Percentiles rank a stretch among this genome's conserved stretches.
Evolutionary conservation across 495 filamentous ascomycete genomes (phyloP).

Genomic region (Tetracladium setigerum): DNA sequence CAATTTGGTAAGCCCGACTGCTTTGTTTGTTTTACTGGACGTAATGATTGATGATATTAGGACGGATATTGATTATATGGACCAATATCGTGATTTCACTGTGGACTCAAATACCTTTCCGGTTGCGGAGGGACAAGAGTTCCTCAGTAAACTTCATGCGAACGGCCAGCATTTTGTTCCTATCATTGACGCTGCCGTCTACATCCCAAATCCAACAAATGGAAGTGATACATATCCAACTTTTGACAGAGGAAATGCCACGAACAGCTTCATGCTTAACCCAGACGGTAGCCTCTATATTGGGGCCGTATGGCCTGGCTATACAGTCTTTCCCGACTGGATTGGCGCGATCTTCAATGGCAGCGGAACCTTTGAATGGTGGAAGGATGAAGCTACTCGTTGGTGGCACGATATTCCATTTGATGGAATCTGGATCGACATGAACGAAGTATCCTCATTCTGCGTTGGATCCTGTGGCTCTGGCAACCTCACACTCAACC

Average conservation of each 20-base stretch:
- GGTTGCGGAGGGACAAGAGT: conserved; percentile 54
- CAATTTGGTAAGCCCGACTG: conserved; percentile 51
- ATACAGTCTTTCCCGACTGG: conserved; percentile 61
- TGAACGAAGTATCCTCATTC: conserved; percentile 78
- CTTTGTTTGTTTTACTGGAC: background rate
- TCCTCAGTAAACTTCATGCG: conserved; percentile 57
- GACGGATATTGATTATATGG: conserved; percentile 87
- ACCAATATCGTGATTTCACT: conserved; percentile 59
- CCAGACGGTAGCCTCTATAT: conserved; percentile 64
- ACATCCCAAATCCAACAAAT: conserved; percentile 67
- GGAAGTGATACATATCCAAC: conserved; percentile 60
- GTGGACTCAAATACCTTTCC: conserved; percentile 62
- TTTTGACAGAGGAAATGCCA: conserved; percentile 58
- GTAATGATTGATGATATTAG: conserved; percentile 39
- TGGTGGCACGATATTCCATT: conserved; percentile 59
- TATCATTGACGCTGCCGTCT: conserved; percentile 80
- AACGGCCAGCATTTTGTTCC: conserved; percentile 70
- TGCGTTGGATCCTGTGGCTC: conserved; percentile 74
- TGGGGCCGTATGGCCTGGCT: conserved; percentile 85
- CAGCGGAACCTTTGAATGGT: conserved; percentile 54
- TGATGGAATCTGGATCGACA: conserved; percentile 87
- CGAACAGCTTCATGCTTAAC: conserved; percentile 60
- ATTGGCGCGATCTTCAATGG: conserved; percentile 53
- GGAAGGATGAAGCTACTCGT: conserved; percentile 56
- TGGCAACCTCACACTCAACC: conserved; percentile 60